Evolutionary conservation across 192 early-diverging fungal species (phyloP), one percentile per base, ranked within the genome.

Genomic region (Backusella tuberculispora): DNA sequence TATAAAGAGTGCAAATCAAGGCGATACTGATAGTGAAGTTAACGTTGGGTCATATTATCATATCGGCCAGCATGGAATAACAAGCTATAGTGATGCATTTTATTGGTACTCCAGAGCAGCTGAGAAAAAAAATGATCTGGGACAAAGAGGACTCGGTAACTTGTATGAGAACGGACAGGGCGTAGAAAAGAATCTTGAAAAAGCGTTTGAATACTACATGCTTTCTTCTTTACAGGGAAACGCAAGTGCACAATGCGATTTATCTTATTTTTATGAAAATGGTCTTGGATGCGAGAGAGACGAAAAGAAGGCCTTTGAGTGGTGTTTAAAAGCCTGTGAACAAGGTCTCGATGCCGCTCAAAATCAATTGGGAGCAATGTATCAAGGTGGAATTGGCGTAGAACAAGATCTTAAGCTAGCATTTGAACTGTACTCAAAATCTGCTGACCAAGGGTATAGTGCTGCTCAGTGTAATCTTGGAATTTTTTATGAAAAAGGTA

Each of bases 361-460:
- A 43, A 50, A 48, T 14, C 40, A 73, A 3, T 47, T 83, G 24
- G 81, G 83, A 15, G 50, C 34, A 8, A 63, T 50, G 21, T 83
- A 77, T 46, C 43, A 34, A 42, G 43, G 84, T 29, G 81, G 82
- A n/a, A 50, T 46, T 5, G 83, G 72, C 3, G 70, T 69, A 5
- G 15, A 17, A 2, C 50, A 64, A 50, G 45, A 71, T 53, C 68
- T 74, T 56, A 19, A 29, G 5, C 37, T 71, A 29, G 82, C 81
- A 1, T 42, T 77, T 26, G 66, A 82, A 5, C 81, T 79, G 50
- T 83, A 80, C 43, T 10, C n/a, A 15, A 83, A 74, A 64, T 78
- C 82, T 4, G 82, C 81, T 7, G 26, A 42, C n/a, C 77, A 79
- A 42, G 81, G 66, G 19, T 13, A 84, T 17, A 21, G 72, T 0